Base-by-base conservation (phyloP, 352 stramenopile species). In the Globisporangium radiosum region DNA sequence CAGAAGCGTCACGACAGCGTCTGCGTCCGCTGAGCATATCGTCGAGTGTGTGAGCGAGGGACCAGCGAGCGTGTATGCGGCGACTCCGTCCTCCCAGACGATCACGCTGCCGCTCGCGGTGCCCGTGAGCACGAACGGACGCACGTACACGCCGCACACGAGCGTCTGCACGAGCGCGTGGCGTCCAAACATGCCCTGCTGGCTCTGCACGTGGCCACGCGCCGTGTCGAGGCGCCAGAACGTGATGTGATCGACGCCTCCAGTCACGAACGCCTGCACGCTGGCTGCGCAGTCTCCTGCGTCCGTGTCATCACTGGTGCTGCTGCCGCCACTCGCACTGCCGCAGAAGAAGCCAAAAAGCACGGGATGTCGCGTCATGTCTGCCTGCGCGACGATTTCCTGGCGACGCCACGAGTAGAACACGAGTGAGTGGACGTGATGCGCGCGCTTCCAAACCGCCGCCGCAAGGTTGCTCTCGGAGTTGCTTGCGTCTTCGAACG, bases 231-330 rank as follows among this genome's bases (percentile, higher is more conserved):
- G 62, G 14, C 56, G 70, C 79, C 79, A 92, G 47, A 92, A 88
- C 2, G 63, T 85, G 8, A 87, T 60, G 49, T 92, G 81, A 44
- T 88, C 69, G 15, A 92, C 56, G n/a, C 81, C 79, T n/a, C 78
- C 79, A 25, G 64, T 85, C 19, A 92, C 74, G 57, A 92, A 88
- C 1, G 49, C 42, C 17, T 57, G 57, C 4, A 48, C 36, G 11
- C 40, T 56, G 5, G 25, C 5, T 14, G 58, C 7, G 10, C 43
- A 40, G 59, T 47, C 25, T 33, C 25, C 25, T 33, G 25, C 25
- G 25, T 33, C 25, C 25, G 1, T 33, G 25, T 52, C 13, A 53
- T 8, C 37, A 5, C 43, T 49, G 7, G 15, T 17, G 19, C 47
- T 56, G 48, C 19, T 50, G 56, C 17, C 39, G 19, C 17, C 11